Evolutionary conservation across 23 red algal species (phyloP), one percentile per base, ranked within the genome.

Genomic region (Chondrus crispus): DNA sequence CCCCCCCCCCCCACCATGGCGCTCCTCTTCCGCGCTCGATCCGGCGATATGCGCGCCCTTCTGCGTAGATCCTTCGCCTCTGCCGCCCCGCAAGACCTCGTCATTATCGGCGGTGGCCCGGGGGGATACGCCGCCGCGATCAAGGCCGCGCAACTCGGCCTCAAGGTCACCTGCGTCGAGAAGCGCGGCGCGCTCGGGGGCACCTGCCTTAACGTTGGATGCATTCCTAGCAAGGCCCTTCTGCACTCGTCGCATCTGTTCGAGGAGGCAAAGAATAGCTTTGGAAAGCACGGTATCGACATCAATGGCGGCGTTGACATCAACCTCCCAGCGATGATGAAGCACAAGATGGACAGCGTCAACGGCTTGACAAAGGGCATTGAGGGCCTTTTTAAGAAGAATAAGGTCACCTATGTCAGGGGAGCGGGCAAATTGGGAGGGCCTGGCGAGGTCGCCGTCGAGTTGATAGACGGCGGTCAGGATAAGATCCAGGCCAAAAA

Each of bases 321-420:
- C 18, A 89, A 99, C 72, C 75, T 99, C 45, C 62, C 88, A 5
- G 92, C 86, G 0, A 99, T 99, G 97, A 99, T 99, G 97, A 95
- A 93, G 41, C 94, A 99, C 48, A 99, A 99, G 72, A 60, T 74
- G 46, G 28, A 47, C 28, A 88, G 90, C 35, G 97, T 99, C 49
- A 43, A 39, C 35, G 89, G 85, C 26, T 87, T 99, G 42, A 99
- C 97, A 19, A 96, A 96, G 79, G 97, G 97, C 46, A 93, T 99
- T 74, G 97, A 99, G 73, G 94, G 93, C 22, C 90, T 99, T 7
- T 99, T 99, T 69, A 99, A 96, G 80, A 99, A 96, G 87, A 96
- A 99, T 81, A 88, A 93, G 29, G 94, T 99, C 5, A 93, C 83
- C 2, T 99, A 99, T 71, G 97, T 96, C 19, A 93, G 91, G 74